Conservation (phyloP, 2,329 filamentous ascomycete genomes). For the Whalleya microplaca region DNA sequence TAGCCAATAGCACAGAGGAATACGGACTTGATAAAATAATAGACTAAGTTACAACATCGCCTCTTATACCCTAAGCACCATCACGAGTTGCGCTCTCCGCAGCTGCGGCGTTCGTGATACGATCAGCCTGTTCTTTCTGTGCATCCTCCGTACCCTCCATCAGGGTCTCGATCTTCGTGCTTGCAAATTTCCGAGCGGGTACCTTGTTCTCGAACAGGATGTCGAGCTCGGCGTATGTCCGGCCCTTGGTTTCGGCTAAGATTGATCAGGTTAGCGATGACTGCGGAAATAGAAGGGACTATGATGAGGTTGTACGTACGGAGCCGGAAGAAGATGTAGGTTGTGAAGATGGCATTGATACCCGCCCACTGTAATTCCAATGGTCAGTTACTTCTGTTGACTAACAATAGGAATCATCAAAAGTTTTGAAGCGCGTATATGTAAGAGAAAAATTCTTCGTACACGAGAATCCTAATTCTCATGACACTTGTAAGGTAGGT, state of each 20-base stretch:
- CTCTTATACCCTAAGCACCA: background rate
- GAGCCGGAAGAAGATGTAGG: constrained; percentile 48
- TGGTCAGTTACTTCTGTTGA: background rate
- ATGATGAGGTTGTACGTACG: constrained; percentile 40
- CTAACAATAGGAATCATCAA: too few species aligned
- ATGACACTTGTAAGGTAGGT: too few species aligned
- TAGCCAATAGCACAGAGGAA: background rate
- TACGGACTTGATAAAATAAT: background rate
- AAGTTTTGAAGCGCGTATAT: too few species aligned
- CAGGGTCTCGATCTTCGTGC: constrained; percentile 35
- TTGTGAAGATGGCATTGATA: constrained; percentile 44
- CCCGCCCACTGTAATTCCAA: constrained; percentile 29
- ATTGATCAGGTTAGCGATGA: background rate
- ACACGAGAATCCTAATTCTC: too few species aligned
- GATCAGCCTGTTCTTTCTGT: constrained; percentile 33
- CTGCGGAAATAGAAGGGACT: background rate
- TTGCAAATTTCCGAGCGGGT: constrained; percentile 41
- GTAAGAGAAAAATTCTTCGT: too few species aligned
- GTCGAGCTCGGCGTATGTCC: constrained; percentile 54
- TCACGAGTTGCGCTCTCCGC: background rate
- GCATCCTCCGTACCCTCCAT: constrained; percentile 33
- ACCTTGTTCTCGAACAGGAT: constrained; percentile 47
- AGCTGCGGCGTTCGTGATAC: constrained; percentile 15
- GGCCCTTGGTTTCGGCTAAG: constrained; percentile 41
- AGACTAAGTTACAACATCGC: background rate